Conservation (phyloP, 1,139 yeast genomes). For the Suhomyces yuchorum region DNA sequence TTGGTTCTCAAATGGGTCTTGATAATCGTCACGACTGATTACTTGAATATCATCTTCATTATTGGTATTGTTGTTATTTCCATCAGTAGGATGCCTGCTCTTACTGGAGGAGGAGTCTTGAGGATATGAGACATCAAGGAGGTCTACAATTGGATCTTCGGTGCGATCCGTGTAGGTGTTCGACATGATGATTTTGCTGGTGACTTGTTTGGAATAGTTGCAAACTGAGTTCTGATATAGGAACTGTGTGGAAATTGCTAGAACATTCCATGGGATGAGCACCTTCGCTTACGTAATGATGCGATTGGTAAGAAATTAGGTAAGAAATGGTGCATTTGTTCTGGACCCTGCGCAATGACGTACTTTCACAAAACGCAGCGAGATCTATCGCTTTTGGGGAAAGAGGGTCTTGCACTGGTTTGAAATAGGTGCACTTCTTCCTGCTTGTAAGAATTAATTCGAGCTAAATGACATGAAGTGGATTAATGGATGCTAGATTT, state of each 20-base stretch:
- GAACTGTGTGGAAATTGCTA: conserved; percentile 9
- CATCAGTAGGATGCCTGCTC: conserved; percentile 13
- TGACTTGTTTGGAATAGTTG: conserved; percentile 2
- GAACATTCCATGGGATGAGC: conserved; percentile 9
- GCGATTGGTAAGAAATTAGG: not conserved
- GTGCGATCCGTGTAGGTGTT: conserved; percentile 8
- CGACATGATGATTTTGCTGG: not conserved
- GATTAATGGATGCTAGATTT: too few species aligned
- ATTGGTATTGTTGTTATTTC: conserved; percentile 15
- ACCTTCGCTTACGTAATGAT: conserved; percentile 2
- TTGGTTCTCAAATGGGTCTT: conserved; percentile 11
- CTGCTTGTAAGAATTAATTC: too few species aligned
- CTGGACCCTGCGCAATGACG: too few species aligned
- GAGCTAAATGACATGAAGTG: too few species aligned
- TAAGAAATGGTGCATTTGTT: too few species aligned
- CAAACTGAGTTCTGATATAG: conserved; percentile 4
- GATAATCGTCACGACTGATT: conserved; percentile 30
- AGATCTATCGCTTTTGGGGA: too few species aligned
- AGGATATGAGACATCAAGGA: conserved; percentile 5
- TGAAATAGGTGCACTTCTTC: too few species aligned
- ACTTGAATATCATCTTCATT: conserved; percentile 39
- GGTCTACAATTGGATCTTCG: conserved; percentile 12
- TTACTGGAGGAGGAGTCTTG: conserved; percentile 6
- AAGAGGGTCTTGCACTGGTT: too few species aligned
- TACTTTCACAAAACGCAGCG: too few species aligned